Conservation (phyloP, 129 eudicot species). For the Pittosporum tobira region DNA sequence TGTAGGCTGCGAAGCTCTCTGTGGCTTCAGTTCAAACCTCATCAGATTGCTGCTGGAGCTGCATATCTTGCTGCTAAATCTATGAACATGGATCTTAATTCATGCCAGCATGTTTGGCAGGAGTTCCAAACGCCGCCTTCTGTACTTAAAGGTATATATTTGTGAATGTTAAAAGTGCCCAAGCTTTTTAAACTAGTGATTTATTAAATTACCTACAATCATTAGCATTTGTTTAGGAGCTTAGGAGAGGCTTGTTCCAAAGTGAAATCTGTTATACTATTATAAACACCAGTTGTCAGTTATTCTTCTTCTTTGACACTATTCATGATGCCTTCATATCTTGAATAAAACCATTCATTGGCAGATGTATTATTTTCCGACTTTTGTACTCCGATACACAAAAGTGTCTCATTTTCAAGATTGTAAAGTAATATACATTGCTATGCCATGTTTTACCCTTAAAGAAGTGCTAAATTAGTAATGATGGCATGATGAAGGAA, state of each 20-base stretch:
- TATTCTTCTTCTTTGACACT: background rate
- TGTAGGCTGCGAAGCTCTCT: conserved; percentile 87
- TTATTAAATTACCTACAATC: background rate
- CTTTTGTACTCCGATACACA: no score
- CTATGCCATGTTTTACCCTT: no score
- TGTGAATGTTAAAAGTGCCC: background rate
- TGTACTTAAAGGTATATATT: conserved; percentile 60
- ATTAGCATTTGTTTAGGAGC: background rate
- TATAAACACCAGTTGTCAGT: background rate
- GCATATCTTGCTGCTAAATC: conserved; percentile 88
- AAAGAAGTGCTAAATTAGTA: no score
- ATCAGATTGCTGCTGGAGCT: conserved; percentile 97
- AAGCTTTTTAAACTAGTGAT: background rate
- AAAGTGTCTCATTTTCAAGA: no score
- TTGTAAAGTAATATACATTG: no score
- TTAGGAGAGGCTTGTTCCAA: no score
- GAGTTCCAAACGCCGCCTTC: conserved; percentile 78
- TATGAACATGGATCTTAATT: conserved; percentile 64
- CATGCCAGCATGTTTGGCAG: conserved; percentile 56
- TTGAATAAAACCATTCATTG: no score
- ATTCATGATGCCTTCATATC: no score
- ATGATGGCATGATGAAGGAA: no score
- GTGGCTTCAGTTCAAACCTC: conserved; percentile 97
- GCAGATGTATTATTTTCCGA: no score
- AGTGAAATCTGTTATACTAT: background rate